phyloP scores from a whole-genome alignment of 345 rosid species.

The Salix caprea region DNA sequence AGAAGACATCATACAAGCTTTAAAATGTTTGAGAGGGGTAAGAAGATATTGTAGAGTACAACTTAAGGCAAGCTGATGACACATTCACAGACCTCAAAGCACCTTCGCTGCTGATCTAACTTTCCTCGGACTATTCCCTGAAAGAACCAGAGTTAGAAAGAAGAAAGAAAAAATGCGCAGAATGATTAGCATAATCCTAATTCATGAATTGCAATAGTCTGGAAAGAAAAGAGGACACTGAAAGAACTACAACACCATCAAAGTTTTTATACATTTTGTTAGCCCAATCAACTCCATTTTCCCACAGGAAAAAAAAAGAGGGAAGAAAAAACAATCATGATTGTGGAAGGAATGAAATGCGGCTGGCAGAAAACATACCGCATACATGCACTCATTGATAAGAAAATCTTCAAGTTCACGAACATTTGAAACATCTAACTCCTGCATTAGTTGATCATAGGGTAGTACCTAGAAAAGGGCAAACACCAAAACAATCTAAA shows the following conservation, averaged over 20 bases:
- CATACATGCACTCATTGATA: slow-evolving; percentile 94
- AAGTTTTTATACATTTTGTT: background rate
- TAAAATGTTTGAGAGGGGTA: background rate
- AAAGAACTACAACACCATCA: background rate
- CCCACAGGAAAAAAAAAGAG: background rate
- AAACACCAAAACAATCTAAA: slow-evolving; percentile 10
- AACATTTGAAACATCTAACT: slow-evolving; percentile 81
- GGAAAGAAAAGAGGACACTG: background rate
- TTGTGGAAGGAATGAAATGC: background rate
- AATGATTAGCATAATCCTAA: background rate
- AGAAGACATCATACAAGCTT: background rate
- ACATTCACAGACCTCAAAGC: slow-evolving; percentile 68
- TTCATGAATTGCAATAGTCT: background rate
- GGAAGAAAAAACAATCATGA: background rate
- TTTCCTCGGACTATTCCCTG: slow-evolving; percentile 97
- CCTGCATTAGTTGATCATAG: slow-evolving; percentile 82
- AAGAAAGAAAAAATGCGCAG: background rate
- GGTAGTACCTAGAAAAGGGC: slow-evolving; percentile 55
- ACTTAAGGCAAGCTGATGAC: background rate
- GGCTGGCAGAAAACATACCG: slow-evolving; percentile 46
- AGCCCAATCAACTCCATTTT: background rate
- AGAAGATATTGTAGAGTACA: background rate
- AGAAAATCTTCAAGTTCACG: slow-evolving; percentile 99
- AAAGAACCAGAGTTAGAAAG: slow-evolving; percentile 11
- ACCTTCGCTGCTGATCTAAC: slow-evolving; percentile 87